Base-by-base conservation (phyloP, 768 basidiomycete species). In the Trametes maxima region DNA sequence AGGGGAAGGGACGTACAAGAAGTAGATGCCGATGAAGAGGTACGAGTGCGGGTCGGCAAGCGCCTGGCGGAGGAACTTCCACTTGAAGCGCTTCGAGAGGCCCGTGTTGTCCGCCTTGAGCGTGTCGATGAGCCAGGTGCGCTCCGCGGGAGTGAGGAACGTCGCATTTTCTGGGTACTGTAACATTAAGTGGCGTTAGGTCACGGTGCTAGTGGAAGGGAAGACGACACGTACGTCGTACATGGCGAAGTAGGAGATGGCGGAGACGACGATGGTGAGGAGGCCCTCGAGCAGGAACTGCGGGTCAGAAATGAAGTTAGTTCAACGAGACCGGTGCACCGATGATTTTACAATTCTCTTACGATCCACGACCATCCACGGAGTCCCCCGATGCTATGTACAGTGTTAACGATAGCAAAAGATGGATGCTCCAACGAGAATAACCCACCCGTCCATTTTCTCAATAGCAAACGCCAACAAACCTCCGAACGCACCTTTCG, bases 401-500 rank as follows among this genome's bases (percentile, higher is more conserved):
- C 22, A 12, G 39, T 33, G 28, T 33, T 8, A 47, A 5, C 16
- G 10, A 44, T n/a, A 17, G 40, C 7, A 14, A 3, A 14, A 21
- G 19, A 12, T n/a, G 21, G 7, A 50, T 24, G 42, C n/a, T 10
- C 39, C 4, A 53, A 52, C 16, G 12, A 22, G 33, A 40, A 19
- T 3, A 11, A 28, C 62, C 7, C 42, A 60, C 54, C 55, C 59
- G 24, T 59, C 21, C 50, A 60, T 54, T n/a, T 55, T 60, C 39
- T 57, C 63, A 21, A 60, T 60, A 0, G 47, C 63, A 54, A 57
- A 65, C 11, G 63, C 63, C 5, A 65, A 51, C n/a, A 65, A 21
- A 2, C 59, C 63, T 6, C 63, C 63, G 35, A 65, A 65, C 6
- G 63, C 59, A 10, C 63, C 59, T 60, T n/a, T n/a, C n/a, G n/a